phyloP scores from a whole-genome alignment of 192 early-diverging fungal genomes.

The Jimgerdemannia flammicorona region DNA sequence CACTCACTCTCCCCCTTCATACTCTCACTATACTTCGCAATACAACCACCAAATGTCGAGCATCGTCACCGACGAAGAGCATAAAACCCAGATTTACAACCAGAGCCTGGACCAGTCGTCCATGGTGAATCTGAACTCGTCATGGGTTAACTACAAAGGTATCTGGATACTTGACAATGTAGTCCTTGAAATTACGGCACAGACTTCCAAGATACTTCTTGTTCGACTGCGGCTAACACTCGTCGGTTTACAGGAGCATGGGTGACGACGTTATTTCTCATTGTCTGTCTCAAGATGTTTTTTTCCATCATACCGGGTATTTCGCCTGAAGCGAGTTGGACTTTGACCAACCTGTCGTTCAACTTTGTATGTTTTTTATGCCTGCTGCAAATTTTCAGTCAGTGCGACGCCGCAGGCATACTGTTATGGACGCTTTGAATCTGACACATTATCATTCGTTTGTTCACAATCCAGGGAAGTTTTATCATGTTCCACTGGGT shows the following conservation, averaged over 20 bases:
- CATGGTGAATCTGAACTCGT: slow-evolving; percentile 58
- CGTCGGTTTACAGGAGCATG: slow-evolving; percentile 72
- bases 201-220: not conserved
- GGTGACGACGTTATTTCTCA: slow-evolving; percentile 83
- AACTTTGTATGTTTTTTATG: slow-evolving; percentile 61
- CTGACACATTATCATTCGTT: not conserved
- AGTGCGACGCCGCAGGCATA: no score
- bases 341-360: slow-evolving; percentile 89
- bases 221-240: not conserved
- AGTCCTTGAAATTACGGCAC: not conserved
- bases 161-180: not conserved
- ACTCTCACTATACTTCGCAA: not conserved
- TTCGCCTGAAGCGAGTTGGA: slow-evolving; percentile 92
- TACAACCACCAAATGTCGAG: not conserved
- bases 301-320: slow-evolving; percentile 89
- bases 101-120: slow-evolving; percentile 50
- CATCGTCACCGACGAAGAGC: not conserved
- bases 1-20: not conserved
- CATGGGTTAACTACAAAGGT: slow-evolving; percentile 62
- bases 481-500: slow-evolving; percentile 99
- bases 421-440: not conserved
- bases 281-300: slow-evolving; percentile 71
- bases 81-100: slow-evolving; percentile 17
- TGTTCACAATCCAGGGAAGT: slow-evolving; percentile 54
- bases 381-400: not conserved